Evolutionary conservation across 78 protist genomes (phyloP).

Genomic region (Isochrysis galbana): DNA sequence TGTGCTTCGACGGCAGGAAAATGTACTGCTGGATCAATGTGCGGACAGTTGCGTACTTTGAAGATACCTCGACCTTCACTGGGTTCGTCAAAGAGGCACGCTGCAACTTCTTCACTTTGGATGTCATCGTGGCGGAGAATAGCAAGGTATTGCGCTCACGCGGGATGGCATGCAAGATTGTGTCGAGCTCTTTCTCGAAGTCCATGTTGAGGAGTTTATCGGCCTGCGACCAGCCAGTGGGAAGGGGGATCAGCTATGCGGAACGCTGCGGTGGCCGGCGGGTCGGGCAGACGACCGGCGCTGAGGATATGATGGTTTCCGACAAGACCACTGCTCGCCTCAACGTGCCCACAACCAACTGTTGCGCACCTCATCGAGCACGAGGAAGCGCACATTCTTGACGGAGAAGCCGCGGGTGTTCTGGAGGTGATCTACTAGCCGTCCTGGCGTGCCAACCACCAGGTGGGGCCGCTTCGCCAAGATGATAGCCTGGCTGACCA

Average conservation of each 20-base stretch:
- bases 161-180: conserved; percentile 62
- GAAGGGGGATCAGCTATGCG: too few relatives aligned
- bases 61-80: conserved; percentile 47
- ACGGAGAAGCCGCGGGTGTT: conserved; percentile 93
- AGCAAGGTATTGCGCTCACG: conserved; percentile 76
- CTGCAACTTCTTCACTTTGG: conserved; percentile 77
- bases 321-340: too few relatives aligned
- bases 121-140: conserved; percentile 98
- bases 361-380: conserved; percentile 33
- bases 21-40: conserved; percentile 82
- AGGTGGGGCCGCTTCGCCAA: conserved; percentile 93
- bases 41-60: conserved; percentile 71
- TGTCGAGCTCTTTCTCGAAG: conserved; percentile 86
- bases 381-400: conserved; percentile 64
- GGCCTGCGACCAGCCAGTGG: conserved; percentile 95
- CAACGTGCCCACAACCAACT: too few relatives aligned
- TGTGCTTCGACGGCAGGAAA: conserved; percentile 86
- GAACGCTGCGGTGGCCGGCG: too few relatives aligned
- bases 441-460: conserved; percentile 97
- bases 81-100: conserved; percentile 90
- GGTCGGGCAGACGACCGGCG: too few relatives aligned
- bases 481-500: conserved; percentile 74
- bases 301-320: too few relatives aligned
- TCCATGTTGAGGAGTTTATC: conserved; percentile 92
- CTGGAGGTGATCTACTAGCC: conserved; percentile 87